phyloP scores from a whole-genome alignment of 306 rosid genomes.

The Cucurbita maxima region DNA sequence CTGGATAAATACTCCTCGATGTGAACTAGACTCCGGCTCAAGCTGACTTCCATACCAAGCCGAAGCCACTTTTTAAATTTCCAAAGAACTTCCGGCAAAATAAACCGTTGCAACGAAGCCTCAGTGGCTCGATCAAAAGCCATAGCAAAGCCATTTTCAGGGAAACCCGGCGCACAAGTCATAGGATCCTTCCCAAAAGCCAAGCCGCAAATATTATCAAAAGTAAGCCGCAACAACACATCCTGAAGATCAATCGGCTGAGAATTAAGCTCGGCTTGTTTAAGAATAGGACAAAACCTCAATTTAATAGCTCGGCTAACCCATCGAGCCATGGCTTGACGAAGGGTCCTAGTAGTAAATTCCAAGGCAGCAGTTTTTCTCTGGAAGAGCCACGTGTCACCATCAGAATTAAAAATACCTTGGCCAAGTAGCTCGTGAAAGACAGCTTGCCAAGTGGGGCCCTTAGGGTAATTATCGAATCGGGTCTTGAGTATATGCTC shows the following conservation, averaged over 20 bases:
- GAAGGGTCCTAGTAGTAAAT: conserved; percentile 71
- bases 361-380: conserved; percentile 84
- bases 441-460: conserved; percentile 89
- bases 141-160: conserved; percentile 43
- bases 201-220: conserved; percentile 83
- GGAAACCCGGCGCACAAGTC: conserved; percentile 45
- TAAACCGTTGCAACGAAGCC: conserved; percentile 71
- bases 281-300: conserved; percentile 42
- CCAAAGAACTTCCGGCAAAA: conserved; percentile 65
- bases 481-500: conserved; percentile 81
- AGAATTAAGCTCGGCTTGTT: conserved; percentile 26
- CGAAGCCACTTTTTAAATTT: conserved; percentile 70
- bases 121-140: conserved; percentile 85
- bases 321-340: conserved; percentile 97
- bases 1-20: conserved; percentile 55
- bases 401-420: conserved; percentile 85
- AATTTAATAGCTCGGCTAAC: conserved; percentile 78
- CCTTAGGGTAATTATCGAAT: conserved; percentile 82
- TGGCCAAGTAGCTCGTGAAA: conserved; percentile 79
- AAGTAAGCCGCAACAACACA: conserved; percentile 64
- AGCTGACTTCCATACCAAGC: conserved; percentile 72
- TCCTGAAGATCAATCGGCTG: conserved; percentile 62
- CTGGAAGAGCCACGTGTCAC: conserved; percentile 91
- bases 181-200: conserved; percentile 72
- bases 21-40: conserved; percentile 64